These are phyloP conservation scores for Erodium maritimum DNA, from an alignment of 345 rosid species.

Conservation along the genomic window DNA sequence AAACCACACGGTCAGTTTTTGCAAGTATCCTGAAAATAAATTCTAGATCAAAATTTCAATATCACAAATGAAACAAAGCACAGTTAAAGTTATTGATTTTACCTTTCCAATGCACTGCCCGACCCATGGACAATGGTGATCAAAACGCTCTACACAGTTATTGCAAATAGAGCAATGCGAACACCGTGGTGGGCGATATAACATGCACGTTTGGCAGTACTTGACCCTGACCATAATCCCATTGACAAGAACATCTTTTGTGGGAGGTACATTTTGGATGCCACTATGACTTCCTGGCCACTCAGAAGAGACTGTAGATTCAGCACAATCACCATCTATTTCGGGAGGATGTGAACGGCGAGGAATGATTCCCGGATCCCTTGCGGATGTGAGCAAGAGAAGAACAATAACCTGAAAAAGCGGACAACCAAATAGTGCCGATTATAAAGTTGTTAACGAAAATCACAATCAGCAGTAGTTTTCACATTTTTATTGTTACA, in stretches of 20 bases:
- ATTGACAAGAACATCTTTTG: slow-evolving; percentile 58
- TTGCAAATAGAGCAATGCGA: slow-evolving; percentile 93
- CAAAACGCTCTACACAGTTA: slow-evolving; percentile 87
- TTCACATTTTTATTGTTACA: too few species aligned
- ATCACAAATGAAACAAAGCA: background rate
- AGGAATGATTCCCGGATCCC: slow-evolving; percentile 94
- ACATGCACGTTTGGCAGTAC: slow-evolving; percentile 87
- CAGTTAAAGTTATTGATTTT: slow-evolving; percentile 6
- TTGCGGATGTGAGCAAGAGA: slow-evolving; percentile 74
- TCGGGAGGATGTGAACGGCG: slow-evolving; percentile 67
- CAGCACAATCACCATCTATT: slow-evolving; percentile 45
- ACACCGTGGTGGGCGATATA: slow-evolving; percentile 91
- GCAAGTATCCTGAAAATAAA: too few species aligned
- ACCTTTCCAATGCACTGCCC: slow-evolving; percentile 97
- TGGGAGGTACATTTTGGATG: slow-evolving; percentile 40
- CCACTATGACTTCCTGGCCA: slow-evolving; percentile 33
- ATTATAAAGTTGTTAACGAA: background rate
- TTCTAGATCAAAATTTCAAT: background rate
- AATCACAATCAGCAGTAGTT: background rate
- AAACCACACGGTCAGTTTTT: too few species aligned
- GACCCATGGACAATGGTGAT: slow-evolving; percentile 99
- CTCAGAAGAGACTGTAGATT: slow-evolving; percentile 31
- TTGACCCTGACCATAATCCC: slow-evolving; percentile 61
- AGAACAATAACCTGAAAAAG: slow-evolving; percentile 49
- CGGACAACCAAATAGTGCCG: slow-evolving; percentile 10